Conservation (phyloP, 1,284 basidiomycete species). For the Sutorius eximius region DNA sequence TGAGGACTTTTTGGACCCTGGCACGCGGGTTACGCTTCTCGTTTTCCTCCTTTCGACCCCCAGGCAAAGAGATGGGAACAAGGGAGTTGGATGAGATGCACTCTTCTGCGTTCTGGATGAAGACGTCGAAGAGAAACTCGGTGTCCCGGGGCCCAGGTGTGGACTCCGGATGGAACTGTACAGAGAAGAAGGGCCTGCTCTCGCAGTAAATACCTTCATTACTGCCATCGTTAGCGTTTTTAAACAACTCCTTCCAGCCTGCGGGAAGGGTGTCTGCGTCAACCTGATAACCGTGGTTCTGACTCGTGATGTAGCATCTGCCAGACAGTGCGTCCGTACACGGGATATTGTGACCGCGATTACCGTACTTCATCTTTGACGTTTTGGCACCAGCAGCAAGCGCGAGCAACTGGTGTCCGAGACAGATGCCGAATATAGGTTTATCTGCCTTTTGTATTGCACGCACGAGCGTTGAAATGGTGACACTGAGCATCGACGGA, state of each 20-base stretch:
- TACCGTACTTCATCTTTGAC: constrained; percentile 99
- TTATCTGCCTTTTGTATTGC: constrained; percentile 74
- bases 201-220: constrained; percentile 98
- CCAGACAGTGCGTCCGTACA: constrained; percentile 94
- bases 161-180: constrained; percentile 99
- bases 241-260: constrained; percentile 94
- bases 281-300: constrained; percentile 99
- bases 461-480: constrained; percentile 71
- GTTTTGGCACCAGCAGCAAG: constrained; percentile 93
- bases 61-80: constrained; percentile 83
- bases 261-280: constrained; percentile 76
- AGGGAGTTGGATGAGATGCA: constrained; percentile 69
- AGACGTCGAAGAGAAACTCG: constrained; percentile 98
- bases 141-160: constrained; percentile 98
- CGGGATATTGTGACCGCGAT: constrained; percentile 98
- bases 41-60: constrained; percentile 85
- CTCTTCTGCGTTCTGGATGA: constrained; percentile 85
- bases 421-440: constrained; percentile 98
- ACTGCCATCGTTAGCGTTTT: constrained; percentile 95
- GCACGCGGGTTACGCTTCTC: constrained; percentile 75
- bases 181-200: constrained; percentile 93
- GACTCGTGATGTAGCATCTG: constrained; percentile 97
- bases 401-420: constrained; percentile 96
- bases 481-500: constrained; percentile 81
- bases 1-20: constrained; percentile 90